A percentile compares a stretch with the other conserved stretches of the same genome.
Conservation (phyloP, 768 basidiomycete species). For the Mycena galericulata region DNA sequence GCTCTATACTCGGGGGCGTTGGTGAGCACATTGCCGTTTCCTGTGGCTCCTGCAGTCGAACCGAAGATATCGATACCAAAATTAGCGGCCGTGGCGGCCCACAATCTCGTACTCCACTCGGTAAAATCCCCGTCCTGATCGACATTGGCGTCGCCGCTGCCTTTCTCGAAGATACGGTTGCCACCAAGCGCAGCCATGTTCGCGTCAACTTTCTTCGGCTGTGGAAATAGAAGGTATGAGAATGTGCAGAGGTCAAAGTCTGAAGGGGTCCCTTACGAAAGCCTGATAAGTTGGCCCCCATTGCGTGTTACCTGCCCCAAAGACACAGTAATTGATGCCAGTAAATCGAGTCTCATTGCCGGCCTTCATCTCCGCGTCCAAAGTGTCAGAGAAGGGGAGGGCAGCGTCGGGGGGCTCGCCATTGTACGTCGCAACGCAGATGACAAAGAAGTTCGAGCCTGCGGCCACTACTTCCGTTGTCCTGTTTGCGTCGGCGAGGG, state of each 20-base stretch:
- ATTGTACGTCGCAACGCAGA: constrained; percentile 33
- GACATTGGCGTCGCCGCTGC: constrained; percentile 30
- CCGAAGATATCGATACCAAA: constrained; percentile 27
- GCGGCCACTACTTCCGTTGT: constrained; percentile 8
- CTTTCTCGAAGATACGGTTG: constrained; percentile 33
- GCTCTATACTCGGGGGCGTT: constrained; percentile 1
- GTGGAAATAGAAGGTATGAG: not conserved
- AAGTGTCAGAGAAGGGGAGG: constrained; percentile 22
- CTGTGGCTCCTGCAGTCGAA: not conserved
- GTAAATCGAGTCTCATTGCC: constrained; percentile 18
- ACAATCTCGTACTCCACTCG: constrained; percentile 23
- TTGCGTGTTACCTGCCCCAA: constrained; percentile 32
- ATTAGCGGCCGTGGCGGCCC: constrained; percentile 30
- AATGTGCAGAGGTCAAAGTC: too few relatives aligned
- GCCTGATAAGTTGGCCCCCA: constrained; percentile 33
- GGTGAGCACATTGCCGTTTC: constrained; percentile 17
- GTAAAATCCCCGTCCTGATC: constrained; percentile 32
- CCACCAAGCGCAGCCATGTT: constrained; percentile 29
- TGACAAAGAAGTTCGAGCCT: constrained; percentile 27
- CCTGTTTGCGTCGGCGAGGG: constrained; percentile 16
- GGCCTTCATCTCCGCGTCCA: constrained; percentile 29
- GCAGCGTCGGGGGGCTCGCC: constrained; percentile 33
- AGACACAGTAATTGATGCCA: constrained; percentile 31
- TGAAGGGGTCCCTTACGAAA: constrained; percentile 8
- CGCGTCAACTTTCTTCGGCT: constrained; percentile 34